phyloP scores from a whole-genome alignment of 192 early-diverging fungal species.

The Pilaira anomala region DNA sequence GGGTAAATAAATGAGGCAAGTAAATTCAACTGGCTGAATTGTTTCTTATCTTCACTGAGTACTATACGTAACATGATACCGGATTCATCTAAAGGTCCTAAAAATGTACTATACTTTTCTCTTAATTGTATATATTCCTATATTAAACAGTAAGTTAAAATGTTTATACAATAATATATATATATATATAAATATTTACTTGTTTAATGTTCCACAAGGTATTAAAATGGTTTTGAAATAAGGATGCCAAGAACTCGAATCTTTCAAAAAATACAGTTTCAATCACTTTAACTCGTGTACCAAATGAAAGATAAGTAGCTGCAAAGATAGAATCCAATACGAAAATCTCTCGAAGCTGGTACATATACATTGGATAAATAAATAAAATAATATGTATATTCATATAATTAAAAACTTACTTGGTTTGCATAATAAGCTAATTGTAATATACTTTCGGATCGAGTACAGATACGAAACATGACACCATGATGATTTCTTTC shows the following conservation, averaged over 20 bases:
- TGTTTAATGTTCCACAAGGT: conserved; percentile 5
- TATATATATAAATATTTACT: neutral
- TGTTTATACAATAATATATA: neutral
- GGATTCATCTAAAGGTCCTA: neutral
- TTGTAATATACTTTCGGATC: conserved; percentile 15
- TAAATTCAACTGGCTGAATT: conserved; percentile 12
- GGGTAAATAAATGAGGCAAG: conserved; percentile 20
- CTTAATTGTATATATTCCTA: neutral
- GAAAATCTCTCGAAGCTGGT: conserved; percentile 17
- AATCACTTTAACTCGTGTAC: neutral
- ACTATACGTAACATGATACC: neutral
- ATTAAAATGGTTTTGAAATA: conserved; percentile 13
- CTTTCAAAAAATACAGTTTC: conserved; percentile 11
- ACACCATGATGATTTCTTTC: conserved; percentile 2
- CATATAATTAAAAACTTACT: neutral
- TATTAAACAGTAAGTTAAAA: neutral
- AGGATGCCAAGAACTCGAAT: conserved; percentile 14
- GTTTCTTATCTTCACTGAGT: neutral
- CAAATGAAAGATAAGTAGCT: conserved; percentile 18
- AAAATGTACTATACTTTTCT: too few relatives aligned
- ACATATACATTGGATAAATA: too few relatives aligned
- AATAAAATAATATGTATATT: neutral
- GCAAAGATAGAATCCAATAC: conserved; percentile 14
- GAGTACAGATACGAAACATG: conserved; percentile 9
- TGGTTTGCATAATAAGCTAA: conserved; percentile 22